phyloP scores from a whole-genome alignment of 2,329 filamentous ascomycete species.

The Bipolaris cookei region DNA sequence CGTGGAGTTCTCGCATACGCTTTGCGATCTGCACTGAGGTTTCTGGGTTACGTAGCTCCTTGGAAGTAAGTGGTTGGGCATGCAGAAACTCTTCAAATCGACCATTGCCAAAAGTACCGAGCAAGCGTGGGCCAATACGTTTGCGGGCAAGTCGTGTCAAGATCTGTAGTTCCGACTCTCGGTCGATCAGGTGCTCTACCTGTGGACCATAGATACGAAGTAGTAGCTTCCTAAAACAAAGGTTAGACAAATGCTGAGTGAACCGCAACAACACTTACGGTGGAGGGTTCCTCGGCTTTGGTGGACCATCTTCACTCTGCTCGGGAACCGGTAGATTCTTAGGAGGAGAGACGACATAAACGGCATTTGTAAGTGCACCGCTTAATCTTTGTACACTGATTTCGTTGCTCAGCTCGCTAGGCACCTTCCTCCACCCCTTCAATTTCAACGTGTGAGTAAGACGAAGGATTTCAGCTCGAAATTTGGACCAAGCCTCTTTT shows the following conservation, averaged over 20 bases:
- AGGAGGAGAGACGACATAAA: constrained; percentile 91
- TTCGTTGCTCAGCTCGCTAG: constrained; percentile 70
- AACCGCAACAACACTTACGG: constrained; percentile 53
- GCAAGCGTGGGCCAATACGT: constrained; percentile 86
- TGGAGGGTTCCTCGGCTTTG: constrained; percentile 56
- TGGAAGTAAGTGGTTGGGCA: constrained; percentile 77
- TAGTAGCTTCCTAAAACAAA: constrained; percentile 70
- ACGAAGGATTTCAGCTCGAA: constrained; percentile 91
- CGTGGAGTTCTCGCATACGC: constrained; percentile 94
- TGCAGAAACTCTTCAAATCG: constrained; percentile 95
- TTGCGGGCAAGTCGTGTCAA: constrained; percentile 85
- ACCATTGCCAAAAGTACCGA: constrained; percentile 93
- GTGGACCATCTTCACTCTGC: constrained; percentile 48
- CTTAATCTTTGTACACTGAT: constrained; percentile 79
- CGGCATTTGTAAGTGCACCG: constrained; percentile 92
- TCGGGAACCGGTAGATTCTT: constrained; percentile 59
- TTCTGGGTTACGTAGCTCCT: constrained; percentile 78
- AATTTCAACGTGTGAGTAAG: constrained; percentile 86
- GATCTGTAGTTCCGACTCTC: constrained; percentile 86
- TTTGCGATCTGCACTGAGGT: constrained; percentile 94
- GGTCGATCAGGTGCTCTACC: constrained; percentile 93
- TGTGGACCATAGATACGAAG: constrained; percentile 93
- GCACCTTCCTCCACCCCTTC: constrained; percentile 88
- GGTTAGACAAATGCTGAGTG: constrained; percentile 15
- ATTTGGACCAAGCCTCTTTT: constrained; percentile 77